Conservation (phyloP, 169 alveolate genomes). For the Cardiosporidium cionae region DNA sequence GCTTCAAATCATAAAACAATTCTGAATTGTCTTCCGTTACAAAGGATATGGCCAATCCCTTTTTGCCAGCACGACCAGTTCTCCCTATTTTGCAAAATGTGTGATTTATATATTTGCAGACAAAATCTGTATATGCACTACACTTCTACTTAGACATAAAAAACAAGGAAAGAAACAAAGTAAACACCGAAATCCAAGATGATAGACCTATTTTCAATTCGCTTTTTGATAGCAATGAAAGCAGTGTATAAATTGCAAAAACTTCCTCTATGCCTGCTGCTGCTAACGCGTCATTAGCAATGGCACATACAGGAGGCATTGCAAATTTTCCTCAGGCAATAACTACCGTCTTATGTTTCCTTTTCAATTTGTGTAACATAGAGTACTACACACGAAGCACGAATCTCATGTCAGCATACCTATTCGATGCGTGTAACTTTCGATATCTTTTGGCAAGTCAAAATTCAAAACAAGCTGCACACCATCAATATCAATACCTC, state of each 20-base stretch:
- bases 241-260: not conserved
- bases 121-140: no score
- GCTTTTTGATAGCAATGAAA: not conserved
- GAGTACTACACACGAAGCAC: not conserved
- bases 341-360: no score
- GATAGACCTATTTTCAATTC: not conserved
- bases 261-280: not conserved
- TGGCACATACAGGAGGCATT: no score
- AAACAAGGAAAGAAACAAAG: no score
- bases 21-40: constrained; percentile 78
- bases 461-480: constrained; percentile 91
- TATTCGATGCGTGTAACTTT: constrained; percentile 88
- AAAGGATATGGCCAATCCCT: constrained; percentile 90
- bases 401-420: constrained; percentile 32
- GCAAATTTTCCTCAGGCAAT: no score
- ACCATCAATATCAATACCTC: constrained; percentile 95
- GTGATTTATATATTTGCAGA: no score
- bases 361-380: not conserved
- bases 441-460: constrained; percentile 94
- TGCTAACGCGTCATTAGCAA: no score
- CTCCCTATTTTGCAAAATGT: constrained; percentile 69
- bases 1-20: constrained; percentile 76
- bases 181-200: not conserved
- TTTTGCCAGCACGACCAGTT: constrained; percentile 97
- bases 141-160: no score